Evolutionary conservation across 169 alveolate genomes (phyloP).

Genomic region (Plasmodium adleri): DNA sequence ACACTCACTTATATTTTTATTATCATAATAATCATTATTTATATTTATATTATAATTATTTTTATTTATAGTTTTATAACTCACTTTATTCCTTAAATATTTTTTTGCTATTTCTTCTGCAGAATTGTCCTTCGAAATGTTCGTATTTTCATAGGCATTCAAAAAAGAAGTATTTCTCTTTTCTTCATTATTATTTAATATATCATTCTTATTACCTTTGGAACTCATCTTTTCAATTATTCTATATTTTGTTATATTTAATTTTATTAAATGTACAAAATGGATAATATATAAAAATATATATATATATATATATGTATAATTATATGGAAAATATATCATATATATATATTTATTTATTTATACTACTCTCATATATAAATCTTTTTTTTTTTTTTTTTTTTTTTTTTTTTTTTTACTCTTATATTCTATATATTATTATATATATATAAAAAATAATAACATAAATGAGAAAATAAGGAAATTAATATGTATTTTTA

Average conservation of each 20-base stretch:
- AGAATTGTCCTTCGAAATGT: constrained; percentile 39
- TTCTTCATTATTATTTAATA: neutral
- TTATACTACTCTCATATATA: neutral
- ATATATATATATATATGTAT: neutral
- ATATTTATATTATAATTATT: constrained; percentile 13
- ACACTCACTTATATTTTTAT: constrained; percentile 7
- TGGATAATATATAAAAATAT: neutral
- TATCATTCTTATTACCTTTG: neutral
- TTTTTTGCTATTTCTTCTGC: constrained; percentile 76
- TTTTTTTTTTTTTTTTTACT: no score
- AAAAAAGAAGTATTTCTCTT: constrained; percentile 7
- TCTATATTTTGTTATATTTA: neutral
- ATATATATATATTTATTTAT: neutral
- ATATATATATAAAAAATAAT: no score
- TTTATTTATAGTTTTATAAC: constrained; percentile 40
- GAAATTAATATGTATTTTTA: no score
- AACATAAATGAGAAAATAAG: no score
- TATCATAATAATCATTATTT: constrained; percentile 8
- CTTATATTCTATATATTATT: no score
- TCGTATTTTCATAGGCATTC: constrained; percentile 51
- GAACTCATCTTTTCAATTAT: constrained; percentile 22
- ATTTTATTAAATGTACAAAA: neutral
- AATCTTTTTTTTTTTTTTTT: no score
- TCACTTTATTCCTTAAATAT: constrained; percentile 63
- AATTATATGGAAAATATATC: no score